Base-by-base conservation (phyloP, 192 early-diverging fungal species). In the Phycomyces blakesleeanus region DNA sequence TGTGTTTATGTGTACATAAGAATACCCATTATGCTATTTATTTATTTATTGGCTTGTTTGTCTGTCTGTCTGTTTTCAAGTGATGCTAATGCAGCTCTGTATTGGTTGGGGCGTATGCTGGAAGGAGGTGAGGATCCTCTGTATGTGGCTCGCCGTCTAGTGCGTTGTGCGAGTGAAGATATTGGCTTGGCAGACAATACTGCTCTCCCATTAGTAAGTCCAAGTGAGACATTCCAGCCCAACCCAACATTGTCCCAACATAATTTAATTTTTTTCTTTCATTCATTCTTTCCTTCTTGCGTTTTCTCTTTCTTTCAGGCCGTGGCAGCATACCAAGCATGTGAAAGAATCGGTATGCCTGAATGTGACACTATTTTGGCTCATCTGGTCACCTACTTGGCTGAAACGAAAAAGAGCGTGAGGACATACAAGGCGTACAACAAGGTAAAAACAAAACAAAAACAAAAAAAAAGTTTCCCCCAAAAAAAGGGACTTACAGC, bases 81-180 rank as follows among this genome's bases (percentile, higher is more conserved):
- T 59, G 89, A 92, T 69, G 83, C 69, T 7, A 85, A 91, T 78
- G 90, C 88, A 0, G 81, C 86, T 14, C 71, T 95, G 2, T 95
- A 95, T 71, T 94, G 94, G 94, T 74, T 96, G 11, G 92, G 91
- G 0, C 78, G 94, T 3, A 96, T 96, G 93, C 74, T 96, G 3
- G 85, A 85, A 39, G 87, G 83, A 26, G 94, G 94, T 57, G 94
- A 96, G 75, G 94, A 96, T 67, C 93, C 93, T 21, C 74, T 96
- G 29, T 96, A 92, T 70, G 79, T 94, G 47, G 89, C 90, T 0
- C 69, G 91, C n/a, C 76, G 70, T 40, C 55, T 96, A 51, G 78
- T 94, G 24, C 79, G 93, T 9, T 80, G 89, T 67, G 93, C 94
- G 0, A 88, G 85, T 24, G 94, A 96, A 64, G 94, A 96, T 65